A percentile compares a stretch with the other conserved stretches of the same genome.
phyloP scores from a whole-genome alignment of 1,284 basidiomycete species.

The Takashimella tepidaria region DNA sequence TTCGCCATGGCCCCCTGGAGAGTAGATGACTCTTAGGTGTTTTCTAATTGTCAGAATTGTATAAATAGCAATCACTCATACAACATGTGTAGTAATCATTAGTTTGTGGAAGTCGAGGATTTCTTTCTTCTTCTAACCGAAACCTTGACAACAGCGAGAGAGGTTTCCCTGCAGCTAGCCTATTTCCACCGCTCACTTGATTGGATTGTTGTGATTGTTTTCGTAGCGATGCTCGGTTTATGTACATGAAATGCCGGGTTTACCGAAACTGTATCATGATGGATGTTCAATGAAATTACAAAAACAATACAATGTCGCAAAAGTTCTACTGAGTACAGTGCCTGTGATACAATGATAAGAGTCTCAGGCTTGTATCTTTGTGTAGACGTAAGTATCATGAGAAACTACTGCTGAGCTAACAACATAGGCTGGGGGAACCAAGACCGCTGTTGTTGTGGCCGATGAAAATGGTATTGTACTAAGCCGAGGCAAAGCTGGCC shows the following conservation, averaged over 20 bases:
- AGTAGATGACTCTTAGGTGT: not conserved
- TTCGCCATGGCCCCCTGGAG: not conserved
- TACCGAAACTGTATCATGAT: not conserved
- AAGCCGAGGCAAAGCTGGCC: constrained; percentile 60
- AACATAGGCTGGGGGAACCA: constrained; percentile 59
- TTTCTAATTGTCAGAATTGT: not conserved
- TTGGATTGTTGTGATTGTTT: no score
- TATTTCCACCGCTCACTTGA: not conserved
- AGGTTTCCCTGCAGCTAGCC: no score
- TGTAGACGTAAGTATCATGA: constrained; percentile 7
- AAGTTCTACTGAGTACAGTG: not conserved
- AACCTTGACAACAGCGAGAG: no score
- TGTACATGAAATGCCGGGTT: not conserved
- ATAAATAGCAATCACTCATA: no score
- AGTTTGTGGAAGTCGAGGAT: no score
- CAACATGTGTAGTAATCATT: no score
- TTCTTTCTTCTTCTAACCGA: no score
- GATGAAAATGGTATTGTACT: constrained; percentile 56
- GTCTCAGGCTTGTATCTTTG: not conserved
- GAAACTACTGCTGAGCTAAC: not conserved
- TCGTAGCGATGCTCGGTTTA: no score
- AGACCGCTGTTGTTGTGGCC: constrained; percentile 65
- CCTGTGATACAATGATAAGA: not conserved
- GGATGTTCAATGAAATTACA: not conserved
- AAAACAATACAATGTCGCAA: not conserved